Base-by-base conservation (phyloP, 139 green algal genomes). In the Closterium sp. region DNA sequence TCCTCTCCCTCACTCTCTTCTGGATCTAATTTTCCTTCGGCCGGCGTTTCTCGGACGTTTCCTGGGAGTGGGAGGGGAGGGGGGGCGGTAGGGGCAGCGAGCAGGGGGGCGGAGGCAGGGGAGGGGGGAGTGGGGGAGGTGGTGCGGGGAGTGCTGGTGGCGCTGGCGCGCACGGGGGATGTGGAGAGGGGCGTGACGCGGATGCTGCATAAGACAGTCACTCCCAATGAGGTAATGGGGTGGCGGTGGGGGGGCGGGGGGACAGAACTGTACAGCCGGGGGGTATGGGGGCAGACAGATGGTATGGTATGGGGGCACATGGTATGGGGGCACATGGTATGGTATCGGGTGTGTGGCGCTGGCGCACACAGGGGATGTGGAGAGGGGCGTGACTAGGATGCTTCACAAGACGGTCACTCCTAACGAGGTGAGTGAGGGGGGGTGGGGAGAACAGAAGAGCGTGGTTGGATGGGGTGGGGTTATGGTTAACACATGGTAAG, bases 121-220 rank as follows among this genome's bases (percentile, higher is more conserved):
- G 64, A 36, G 64, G 93, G 16, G 85, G 33, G 23, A 38, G 21
- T 84, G 84, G 90, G 30, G 36, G 93, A 21, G 88, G 10, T 19
- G 91, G 23, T 6, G 87, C 64, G 23, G n/a, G 84, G 89, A 86
- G 83, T 86, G 83, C 30, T 86, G 83, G 83, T 25, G n/a, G 23
- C n/a, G n/a, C 30, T 86, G 83, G 83, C 83, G 8, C 55, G 83
- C 8, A 91, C 96, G 34, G 93, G 95, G 0, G 97, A 99, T 93
- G 84, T 98, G 87, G 97, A 98, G 94, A 93, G 97, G 1, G 94
- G 93, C 31, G 31, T 98, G 33, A 96, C 94, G 4, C 94, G 97
- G 1, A 92, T 96, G 6, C 93, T 98, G 86, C 96, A 98, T 91
- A 85, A 95, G 88, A 98, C 94, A 31, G 95, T 96, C 23, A 94